These are phyloP conservation scores for Apiospora koreana DNA, from an alignment of 2,329 filamentous ascomycete species.

Conservation along the genomic window DNA sequence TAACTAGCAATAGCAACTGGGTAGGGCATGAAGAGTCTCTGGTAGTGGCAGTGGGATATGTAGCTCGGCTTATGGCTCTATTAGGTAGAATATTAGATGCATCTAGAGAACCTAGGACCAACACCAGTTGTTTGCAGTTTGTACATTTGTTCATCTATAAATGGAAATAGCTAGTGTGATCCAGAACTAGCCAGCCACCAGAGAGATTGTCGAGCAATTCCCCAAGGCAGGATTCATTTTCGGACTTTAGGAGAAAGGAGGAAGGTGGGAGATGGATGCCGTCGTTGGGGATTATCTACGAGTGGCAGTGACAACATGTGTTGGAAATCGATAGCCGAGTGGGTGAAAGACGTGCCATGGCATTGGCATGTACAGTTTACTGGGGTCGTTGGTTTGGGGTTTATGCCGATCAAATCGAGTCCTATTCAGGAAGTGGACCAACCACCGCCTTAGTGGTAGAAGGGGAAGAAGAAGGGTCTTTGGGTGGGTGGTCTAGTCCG, in stretches of 20 bases:
- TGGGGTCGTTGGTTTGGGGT: conserved; percentile 8
- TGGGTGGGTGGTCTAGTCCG: background rate
- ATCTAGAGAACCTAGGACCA: background rate
- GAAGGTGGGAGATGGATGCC: background rate
- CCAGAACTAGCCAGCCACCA: background rate
- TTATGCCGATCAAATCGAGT: conserved; percentile 6
- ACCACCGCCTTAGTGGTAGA: background rate
- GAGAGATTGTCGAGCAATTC: background rate
- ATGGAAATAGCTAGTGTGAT: background rate
- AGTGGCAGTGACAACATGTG: too few relatives aligned
- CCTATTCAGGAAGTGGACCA: background rate
- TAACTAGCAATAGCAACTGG: background rate
- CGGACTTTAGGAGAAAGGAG: background rate
- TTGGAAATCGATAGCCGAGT: background rate
- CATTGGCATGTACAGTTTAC: background rate
- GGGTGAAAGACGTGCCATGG: background rate
- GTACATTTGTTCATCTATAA: background rate
- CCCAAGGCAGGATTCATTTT: background rate
- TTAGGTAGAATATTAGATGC: background rate
- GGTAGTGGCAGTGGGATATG: background rate
- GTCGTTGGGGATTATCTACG: background rate
- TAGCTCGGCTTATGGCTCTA: background rate
- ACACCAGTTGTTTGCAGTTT: too few relatives aligned
- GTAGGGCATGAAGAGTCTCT: too few relatives aligned
- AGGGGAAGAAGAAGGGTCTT: background rate